phyloP scores from a whole-genome alignment of 108 stramenopile genomes.

The Cyclotella kingstonii region DNA sequence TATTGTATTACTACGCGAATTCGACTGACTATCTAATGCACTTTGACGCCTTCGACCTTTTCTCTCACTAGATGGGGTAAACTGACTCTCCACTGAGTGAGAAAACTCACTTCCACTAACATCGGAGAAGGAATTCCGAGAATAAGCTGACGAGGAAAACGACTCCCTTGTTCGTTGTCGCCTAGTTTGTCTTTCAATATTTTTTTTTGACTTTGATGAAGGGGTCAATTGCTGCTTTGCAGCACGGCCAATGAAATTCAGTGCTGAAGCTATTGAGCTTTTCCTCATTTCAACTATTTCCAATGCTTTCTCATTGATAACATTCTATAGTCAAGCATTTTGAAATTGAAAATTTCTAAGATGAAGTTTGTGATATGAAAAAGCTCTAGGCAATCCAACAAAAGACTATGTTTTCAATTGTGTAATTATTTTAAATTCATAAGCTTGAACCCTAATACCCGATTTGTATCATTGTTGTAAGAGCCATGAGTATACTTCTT shows the following conservation, averaged over 20 bases:
- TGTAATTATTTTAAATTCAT: too few relatives aligned
- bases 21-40: neutral
- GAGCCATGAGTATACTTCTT: conserved; percentile 36
- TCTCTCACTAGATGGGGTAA: neutral
- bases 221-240: conserved; percentile 9
- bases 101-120: neutral
- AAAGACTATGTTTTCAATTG: too few relatives aligned
- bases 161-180: neutral
- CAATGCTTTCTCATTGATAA: too few relatives aligned
- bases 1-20: too few relatives aligned
- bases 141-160: neutral
- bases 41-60: neutral
- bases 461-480: conserved; percentile 7
- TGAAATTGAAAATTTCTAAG: too few relatives aligned
- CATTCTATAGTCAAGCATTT: too few relatives aligned
- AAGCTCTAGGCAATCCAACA: too few relatives aligned
- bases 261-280: neutral
- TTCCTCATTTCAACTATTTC: neutral
- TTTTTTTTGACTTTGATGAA: neutral
- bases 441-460: too few relatives aligned
- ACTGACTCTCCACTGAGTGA: neutral
- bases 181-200: neutral
- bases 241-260: neutral
- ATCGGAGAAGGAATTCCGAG: neutral
- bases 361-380: too few relatives aligned